Base-by-base conservation (phyloP, 108 stramenopile genomes). In the Discostella stelligeroides region DNA sequence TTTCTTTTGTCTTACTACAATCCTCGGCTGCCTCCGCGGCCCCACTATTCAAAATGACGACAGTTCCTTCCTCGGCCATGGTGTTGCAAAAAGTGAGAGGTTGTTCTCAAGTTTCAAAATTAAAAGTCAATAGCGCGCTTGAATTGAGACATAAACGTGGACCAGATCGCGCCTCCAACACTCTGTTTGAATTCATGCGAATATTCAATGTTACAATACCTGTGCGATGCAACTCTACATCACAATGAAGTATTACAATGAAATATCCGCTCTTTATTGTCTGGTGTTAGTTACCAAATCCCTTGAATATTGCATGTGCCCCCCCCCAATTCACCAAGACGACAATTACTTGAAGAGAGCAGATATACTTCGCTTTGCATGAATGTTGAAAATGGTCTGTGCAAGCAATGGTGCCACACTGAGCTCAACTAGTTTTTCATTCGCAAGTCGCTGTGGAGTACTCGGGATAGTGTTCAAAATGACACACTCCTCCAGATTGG, bases 311-410 rank as follows among this genome's bases (percentile, higher is more conserved):
- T 4, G 34, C 34, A 34, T 34, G 34, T 34, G 34, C 3, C 3
- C 34, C 34, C 34, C 34, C 34, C 3, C 34, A 34, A n/a, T n/a
- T n/a, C 6, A 34, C 34, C 34, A 34, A 34, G 3, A 34, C 34
- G 34, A 6, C 3, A 5, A 34, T 34, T 95, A 97, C 79, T 99
- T 99, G 86, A 99, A 99, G 25, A 99, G 92, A 45, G 99, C 99
- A 7, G 98, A 98, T 60, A 99, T 93, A 80, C 95, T 96, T 84
- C 98, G 96, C 83, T 97, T 98, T 55, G 97, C 95, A 82, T 98
- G 98, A 71, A 99, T 98, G 79, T 98, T 98, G 87, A 97, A 95
- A 72, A 99, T 98, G 27, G 99, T 96, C 76, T 98, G 96, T 5
- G 97, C 98, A 27, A 99, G 84, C 8, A 99, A 87, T 20, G 96